A percentile compares a stretch with the other conserved stretches of the same genome.
Evolutionary conservation across 345 rosid genomes (phyloP).

Genomic region (Excoecaria agallocha): DNA sequence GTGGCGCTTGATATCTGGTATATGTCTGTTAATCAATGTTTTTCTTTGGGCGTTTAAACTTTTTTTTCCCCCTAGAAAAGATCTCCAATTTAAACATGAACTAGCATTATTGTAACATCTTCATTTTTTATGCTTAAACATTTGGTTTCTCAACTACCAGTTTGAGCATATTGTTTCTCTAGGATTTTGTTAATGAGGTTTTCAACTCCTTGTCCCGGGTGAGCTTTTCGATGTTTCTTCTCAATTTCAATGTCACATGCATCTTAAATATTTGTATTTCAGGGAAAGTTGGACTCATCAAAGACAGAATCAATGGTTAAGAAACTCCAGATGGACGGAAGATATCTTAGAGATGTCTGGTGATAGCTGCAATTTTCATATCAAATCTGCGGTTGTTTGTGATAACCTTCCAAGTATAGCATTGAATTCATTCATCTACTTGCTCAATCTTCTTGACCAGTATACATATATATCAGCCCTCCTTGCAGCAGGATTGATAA

Average conservation of each 20-base stretch:
- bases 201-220: background rate
- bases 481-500: background rate
- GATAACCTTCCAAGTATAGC: slow-evolving; percentile 3
- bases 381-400: background rate
- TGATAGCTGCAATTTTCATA: slow-evolving; percentile 20
- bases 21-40: no score
- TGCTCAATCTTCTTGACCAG: slow-evolving; percentile 19
- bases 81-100: background rate
- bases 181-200: background rate
- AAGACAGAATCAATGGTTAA: slow-evolving; percentile 28
- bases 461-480: background rate
- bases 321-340: slow-evolving; percentile 36
- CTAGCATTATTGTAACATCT: background rate
- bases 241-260: background rate
- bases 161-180: background rate
- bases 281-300: slow-evolving; percentile 32
- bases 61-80: background rate
- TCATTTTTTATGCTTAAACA: background rate
- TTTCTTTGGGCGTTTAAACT: background rate
- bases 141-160: no score
- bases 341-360: slow-evolving; percentile 35
- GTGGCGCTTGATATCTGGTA: no score
- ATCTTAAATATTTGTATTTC: background rate
- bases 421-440: slow-evolving; percentile 29
- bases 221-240: background rate